Conservation (phyloP, 352 stramenopile genomes). For the Pythium diclinum region DNA sequence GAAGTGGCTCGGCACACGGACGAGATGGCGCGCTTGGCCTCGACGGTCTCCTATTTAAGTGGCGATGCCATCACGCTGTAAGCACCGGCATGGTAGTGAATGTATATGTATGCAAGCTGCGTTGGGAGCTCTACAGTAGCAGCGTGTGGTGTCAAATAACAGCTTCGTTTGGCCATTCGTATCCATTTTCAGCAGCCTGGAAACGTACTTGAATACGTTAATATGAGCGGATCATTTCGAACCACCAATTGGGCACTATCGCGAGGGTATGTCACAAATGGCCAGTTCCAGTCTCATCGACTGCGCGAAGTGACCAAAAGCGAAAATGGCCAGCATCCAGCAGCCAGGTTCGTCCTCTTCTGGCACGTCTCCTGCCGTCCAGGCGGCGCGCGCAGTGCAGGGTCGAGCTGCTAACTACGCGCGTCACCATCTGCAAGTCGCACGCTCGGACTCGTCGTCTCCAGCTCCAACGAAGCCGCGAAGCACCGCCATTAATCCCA, state of each 20-base stretch:
- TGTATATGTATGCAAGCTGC: background rate
- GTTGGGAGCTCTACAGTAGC: background rate
- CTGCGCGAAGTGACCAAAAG: background rate
- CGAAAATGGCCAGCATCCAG: conserved; percentile 20
- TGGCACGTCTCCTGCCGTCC: conserved; percentile 10
- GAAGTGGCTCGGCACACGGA: conserved; percentile 55
- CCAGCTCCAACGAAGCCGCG: background rate
- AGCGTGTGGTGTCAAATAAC: background rate
- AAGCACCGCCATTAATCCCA: background rate
- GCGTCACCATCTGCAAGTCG: background rate
- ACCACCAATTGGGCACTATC: background rate
- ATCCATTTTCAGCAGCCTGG: background rate
- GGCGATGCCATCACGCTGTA: conserved; percentile 61
- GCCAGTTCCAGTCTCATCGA: conserved; percentile 3
- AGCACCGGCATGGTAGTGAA: background rate
- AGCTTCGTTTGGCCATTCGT: background rate
- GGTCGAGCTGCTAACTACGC: background rate
- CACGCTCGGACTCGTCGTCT: conserved; percentile 7
- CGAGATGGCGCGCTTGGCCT: conserved; percentile 53
- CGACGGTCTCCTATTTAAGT: conserved; percentile 67
- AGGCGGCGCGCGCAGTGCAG: background rate
- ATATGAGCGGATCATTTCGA: background rate
- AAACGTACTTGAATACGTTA: background rate
- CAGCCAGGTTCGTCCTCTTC: background rate
- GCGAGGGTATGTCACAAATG: conserved; percentile 11